Evolutionary conservation across 257 asterid species (phyloP).

Genomic region (Solanum rostratum): DNA sequence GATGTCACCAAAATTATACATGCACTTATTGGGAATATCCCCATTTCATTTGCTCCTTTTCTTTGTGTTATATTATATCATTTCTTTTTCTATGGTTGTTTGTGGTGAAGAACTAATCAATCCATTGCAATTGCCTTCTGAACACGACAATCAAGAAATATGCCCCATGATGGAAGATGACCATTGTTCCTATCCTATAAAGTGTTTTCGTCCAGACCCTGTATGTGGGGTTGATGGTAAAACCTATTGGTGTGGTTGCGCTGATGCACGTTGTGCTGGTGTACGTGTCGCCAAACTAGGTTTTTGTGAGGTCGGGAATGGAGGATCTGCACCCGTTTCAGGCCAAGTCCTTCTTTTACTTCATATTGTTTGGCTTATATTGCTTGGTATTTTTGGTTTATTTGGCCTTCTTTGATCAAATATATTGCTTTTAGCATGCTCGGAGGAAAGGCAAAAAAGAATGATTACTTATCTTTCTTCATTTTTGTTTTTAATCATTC

Average conservation of each 20-base stretch:
- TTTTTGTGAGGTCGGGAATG: slow-evolving; percentile 72
- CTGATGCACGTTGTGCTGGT: slow-evolving; percentile 80
- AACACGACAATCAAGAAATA: slow-evolving; percentile 17
- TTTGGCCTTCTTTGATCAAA: slow-evolving; percentile 47
- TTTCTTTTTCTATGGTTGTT: slow-evolving; percentile 25
- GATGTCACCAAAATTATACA: background rate
- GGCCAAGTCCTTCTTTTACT: slow-evolving; percentile 93
- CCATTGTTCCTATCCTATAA: slow-evolving; percentile 44
- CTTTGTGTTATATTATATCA: slow-evolving; percentile 10
- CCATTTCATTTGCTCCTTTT: slow-evolving; percentile 12
- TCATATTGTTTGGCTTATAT: slow-evolving; percentile 77
- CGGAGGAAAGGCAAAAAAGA: background rate
- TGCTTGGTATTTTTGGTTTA: slow-evolving; percentile 71
- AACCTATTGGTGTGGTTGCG: slow-evolving; percentile 98
- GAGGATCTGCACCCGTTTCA: slow-evolving; percentile 64
- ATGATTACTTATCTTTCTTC: background rate
- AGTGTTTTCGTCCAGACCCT: slow-evolving; percentile 86
- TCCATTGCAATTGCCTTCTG: slow-evolving; percentile 26
- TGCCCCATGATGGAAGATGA: slow-evolving; percentile 24
- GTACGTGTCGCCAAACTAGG: slow-evolving; percentile 59
- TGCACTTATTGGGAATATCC: background rate
- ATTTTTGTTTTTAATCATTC: background rate
- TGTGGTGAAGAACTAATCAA: slow-evolving; percentile 18
- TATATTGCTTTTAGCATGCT: background rate
- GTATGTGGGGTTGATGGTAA: slow-evolving; percentile 81